Base-by-base conservation (phyloP, 495 filamentous ascomycete genomes). In the Aspergillus bridgeri region DNA sequence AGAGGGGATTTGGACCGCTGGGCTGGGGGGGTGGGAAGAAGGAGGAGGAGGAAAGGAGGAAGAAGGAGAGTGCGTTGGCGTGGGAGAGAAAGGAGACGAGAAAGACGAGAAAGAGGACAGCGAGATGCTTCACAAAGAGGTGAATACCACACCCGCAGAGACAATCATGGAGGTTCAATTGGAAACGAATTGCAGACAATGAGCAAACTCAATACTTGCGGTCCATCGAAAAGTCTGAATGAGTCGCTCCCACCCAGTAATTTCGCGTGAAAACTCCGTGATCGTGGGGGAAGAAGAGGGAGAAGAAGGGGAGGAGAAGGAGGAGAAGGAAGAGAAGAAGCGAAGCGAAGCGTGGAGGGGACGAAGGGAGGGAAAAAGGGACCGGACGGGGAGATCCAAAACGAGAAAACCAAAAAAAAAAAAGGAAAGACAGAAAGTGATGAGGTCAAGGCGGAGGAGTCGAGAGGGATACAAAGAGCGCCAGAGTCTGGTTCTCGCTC, bases 401-500 rank as follows among this genome's bases (percentile, higher is more conserved):
- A 44, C 25, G n/a, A 54, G 24, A 54, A 22, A 45, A n/a, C n/a
- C n/a, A n/a, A n/a, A n/a, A n/a, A n/a, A n/a, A n/a, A n/a, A n/a
- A n/a, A n/a, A n/a, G n/a, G n/a, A n/a, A 52, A 46, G 24, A 24
- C 43, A 38, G 33, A 51, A 47, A 53, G 44, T 38, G 47, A 71
- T 71, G 70, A 69, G 69, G 65, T 65, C 64, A 69, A 63, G 61
- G 64, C 64, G 67, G 58, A 49, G 43, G 42, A 60, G 58, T 54
- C 54, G 42, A 53, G 22, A 13, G 42, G 19, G 44, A 54, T 29
- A 43, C 52, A 55, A 46, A 52, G 60, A 44, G 11, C 15, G 25
- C 29, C 15, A 6, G 38, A 44, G 44, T 48, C 56, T 38, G 50
- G 56, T 53, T 33, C 53, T 60, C 59, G 56, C 53, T 64, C 65